phyloP scores from a whole-genome alignment of 768 basidiomycete species.

The Tephrocybe sp. region DNA sequence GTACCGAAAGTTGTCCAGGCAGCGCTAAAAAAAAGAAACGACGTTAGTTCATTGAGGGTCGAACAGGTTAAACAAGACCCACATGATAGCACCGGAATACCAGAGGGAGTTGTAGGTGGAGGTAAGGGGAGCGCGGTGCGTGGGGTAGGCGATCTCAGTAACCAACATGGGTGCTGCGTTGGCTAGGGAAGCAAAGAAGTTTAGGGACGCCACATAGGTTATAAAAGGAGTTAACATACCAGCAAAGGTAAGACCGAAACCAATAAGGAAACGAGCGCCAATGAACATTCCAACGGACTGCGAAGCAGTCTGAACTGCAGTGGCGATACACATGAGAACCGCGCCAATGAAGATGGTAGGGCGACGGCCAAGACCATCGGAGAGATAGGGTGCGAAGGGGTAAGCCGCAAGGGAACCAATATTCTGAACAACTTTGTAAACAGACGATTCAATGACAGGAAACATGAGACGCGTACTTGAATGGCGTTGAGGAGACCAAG shows the following conservation, averaged over 20 bases:
- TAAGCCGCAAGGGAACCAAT: slow-evolving; percentile 68
- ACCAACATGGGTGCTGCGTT: slow-evolving; percentile 83
- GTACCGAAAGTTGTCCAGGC: slow-evolving; percentile 89
- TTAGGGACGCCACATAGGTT: slow-evolving; percentile 13
- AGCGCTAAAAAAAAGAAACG: slow-evolving; percentile 37
- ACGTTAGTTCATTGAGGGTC: not conserved
- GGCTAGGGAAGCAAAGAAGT: slow-evolving; percentile 30
- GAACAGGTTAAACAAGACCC: slow-evolving; percentile 21
- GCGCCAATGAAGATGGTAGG: slow-evolving; percentile 68
- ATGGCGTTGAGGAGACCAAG: slow-evolving; percentile 75
- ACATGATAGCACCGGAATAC: slow-evolving; percentile 84
- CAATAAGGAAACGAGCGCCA: slow-evolving; percentile 76
- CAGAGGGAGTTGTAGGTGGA: slow-evolving; percentile 83
- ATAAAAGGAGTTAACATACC: slow-evolving; percentile 30
- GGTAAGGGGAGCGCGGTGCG: slow-evolving; percentile 78
- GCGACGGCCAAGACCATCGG: slow-evolving; percentile 73
- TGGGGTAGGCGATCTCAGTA: slow-evolving; percentile 83
- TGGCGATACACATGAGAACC: slow-evolving; percentile 66
- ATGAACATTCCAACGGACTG: slow-evolving; percentile 78
- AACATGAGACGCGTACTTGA: slow-evolving; percentile 45
- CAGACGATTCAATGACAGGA: not conserved
- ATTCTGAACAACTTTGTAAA: slow-evolving; percentile 40
- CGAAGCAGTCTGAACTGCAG: slow-evolving; percentile 69
- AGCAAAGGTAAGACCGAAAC: slow-evolving; percentile 76
- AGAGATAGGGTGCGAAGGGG: slow-evolving; percentile 70